These are phyloP conservation scores for Acer negundo DNA, from an alignment of 345 rosid genomes.

Conservation along the genomic window DNA sequence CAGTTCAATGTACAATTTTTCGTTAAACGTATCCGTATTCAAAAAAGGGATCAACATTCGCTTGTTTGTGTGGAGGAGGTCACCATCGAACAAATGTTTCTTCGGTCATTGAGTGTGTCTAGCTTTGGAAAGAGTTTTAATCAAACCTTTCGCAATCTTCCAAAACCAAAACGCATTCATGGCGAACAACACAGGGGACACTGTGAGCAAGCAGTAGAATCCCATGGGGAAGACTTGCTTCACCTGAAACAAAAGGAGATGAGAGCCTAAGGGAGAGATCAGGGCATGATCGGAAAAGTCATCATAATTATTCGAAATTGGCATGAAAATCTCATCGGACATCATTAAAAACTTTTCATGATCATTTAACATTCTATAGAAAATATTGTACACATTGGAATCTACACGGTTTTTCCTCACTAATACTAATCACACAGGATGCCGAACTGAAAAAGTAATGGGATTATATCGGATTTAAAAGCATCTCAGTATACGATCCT, in stretches of 20 bases:
- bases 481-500: not conserved
- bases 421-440: not conserved
- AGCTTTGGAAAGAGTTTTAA: conserved; percentile 64
- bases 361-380: not conserved
- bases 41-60: not conserved
- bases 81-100: not conserved
- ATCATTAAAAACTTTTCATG: not conserved
- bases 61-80: not conserved
- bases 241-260: conserved; percentile 44
- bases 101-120: conserved; percentile 46
- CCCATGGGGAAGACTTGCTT: conserved; percentile 66
- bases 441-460: not conserved
- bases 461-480: not conserved
- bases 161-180: conserved; percentile 82
- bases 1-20: not conserved
- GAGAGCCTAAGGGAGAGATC: not conserved
- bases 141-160: conserved; percentile 75
- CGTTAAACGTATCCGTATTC: not conserved
- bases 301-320: not conserved
- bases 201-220: conserved; percentile 62
- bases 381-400: not conserved
- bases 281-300: not conserved
- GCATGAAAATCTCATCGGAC: not conserved
- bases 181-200: conserved; percentile 44
- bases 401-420: not conserved